Evolutionary conservation across 2,329 filamentous ascomycete species (phyloP).

Genomic region (Arachnopeziza araneosa): DNA sequence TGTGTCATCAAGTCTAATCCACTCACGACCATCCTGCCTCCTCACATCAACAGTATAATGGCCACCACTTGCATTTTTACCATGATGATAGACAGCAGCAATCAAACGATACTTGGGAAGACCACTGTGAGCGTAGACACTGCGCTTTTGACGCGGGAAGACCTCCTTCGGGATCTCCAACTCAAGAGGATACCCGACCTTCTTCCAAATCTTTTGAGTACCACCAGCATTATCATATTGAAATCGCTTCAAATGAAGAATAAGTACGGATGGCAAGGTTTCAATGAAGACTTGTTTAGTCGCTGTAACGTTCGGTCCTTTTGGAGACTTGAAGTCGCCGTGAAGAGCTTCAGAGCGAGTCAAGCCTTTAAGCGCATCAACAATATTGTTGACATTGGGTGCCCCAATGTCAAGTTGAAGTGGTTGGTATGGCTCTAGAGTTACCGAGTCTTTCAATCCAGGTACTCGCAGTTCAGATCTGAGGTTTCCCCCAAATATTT

Average conservation of each 20-base stretch:
- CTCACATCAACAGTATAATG: conserved; percentile 98
- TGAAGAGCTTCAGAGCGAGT: conserved; percentile 81
- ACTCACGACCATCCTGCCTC: conserved; percentile 89
- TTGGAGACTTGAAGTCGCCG: conserved; percentile 75
- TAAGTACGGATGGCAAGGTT: conserved; percentile 81
- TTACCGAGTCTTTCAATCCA: conserved; percentile 85
- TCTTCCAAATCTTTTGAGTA: conserved; percentile 98
- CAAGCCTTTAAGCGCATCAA: conserved; percentile 81
- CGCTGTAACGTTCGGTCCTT: conserved; percentile 69
- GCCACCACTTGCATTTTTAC: conserved; percentile 90
- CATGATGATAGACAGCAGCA: conserved; percentile 93
- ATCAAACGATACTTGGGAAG: conserved; percentile 81
- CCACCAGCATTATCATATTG: conserved; percentile 86
- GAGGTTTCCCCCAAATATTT: conserved; percentile 89
- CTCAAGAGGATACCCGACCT: conserved; percentile 89
- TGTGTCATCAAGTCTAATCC: conserved; percentile 95
- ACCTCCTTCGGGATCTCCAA: conserved; percentile 90
- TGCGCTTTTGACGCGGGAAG: conserved; percentile 69
- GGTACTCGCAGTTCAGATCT: conserved; percentile 84
- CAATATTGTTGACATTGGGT: conserved; percentile 79
- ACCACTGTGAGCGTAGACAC: conserved; percentile 58
- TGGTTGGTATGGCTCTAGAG: conserved; percentile 87
- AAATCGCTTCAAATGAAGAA: conserved; percentile 94
- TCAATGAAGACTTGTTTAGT: conserved; percentile 97
- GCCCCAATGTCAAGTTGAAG: conserved; percentile 92